Base-by-base conservation (phyloP, 1,284 basidiomycete species). In the Cerioporus squamosus region DNA sequence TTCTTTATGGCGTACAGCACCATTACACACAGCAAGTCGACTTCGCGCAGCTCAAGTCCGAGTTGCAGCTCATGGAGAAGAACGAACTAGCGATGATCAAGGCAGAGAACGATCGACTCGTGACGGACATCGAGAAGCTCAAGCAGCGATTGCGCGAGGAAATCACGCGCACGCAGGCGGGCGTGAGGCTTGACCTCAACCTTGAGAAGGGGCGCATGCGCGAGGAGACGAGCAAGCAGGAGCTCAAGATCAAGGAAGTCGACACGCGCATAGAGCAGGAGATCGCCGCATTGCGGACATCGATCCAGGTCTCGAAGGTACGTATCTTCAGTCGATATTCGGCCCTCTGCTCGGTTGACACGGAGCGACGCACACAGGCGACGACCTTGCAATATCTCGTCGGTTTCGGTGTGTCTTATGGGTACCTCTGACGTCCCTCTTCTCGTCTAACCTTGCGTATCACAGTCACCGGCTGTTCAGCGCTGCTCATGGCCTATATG, bases 181-280 rank as follows among this genome's bases (percentile, higher is more conserved):
- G 96, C 26, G 97, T 99, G 2, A 81, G 97, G 46, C 77, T 99
- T 24, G 97, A 99, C 74, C 76, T 99, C 60, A 99, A 99, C 75
- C 79, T 99, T 22, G 97, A 99, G 79, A 99, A 99, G 76, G 96
- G 94, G 4, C 82, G 97, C 42, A 94, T 98, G 80, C 80, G 97
- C 44, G 96, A 99, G 70, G 96, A 99, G 79, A 90, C 88, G 60
- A 91, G 89, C 57, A 88, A 91, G 45, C 95, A 98, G 70, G 96
- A 97, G 69, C 80, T 97, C 62, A 98, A 98, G 85, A 94, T 99
- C 73, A 96, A 96, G 75, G 97, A 99, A 74, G 95, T 98, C 14
- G 97, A 99, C 69, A 98, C 97, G 2, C 79, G 95, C 67, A 98
- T 99, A 68, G 97, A 99, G 77, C 92, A 93, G 70, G 97, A 98